Evolutionary conservation across 306 rosid genomes (phyloP).

Genomic region (Sindora glabra): DNA sequence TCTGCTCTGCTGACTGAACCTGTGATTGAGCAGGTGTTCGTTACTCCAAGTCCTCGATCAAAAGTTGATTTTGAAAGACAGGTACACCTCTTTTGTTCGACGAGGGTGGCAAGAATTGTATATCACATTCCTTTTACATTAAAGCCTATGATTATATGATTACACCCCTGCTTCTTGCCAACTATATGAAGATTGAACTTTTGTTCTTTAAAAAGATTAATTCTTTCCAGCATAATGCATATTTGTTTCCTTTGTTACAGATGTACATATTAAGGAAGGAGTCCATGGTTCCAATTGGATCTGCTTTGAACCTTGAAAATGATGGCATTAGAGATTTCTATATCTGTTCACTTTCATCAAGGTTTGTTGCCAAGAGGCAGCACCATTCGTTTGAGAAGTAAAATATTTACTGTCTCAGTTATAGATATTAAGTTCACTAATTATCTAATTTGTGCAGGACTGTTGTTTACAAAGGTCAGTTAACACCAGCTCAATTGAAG

Average conservation of each 20-base stretch:
- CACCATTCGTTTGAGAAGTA: background rate
- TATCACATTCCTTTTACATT: background rate
- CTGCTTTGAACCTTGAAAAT: constrained; percentile 63
- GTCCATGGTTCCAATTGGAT: constrained; percentile 59
- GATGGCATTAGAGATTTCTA: constrained; percentile 88
- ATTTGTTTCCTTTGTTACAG: constrained; percentile 32
- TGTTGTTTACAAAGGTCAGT: constrained; percentile 92
- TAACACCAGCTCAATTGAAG: constrained; percentile 84
- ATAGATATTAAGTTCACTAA: too few species aligned
- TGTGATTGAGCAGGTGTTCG: constrained; percentile 82
- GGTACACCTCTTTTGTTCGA: constrained; percentile 32
- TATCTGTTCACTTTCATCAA: constrained; percentile 94
- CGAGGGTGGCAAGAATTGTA: background rate
- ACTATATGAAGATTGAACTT: background rate
- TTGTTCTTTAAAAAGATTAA: too few species aligned
- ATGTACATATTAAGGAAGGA: constrained; percentile 86
- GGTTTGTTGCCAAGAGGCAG: constrained; percentile 37
- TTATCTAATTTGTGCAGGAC: constrained; percentile 51
- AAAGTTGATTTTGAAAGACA: constrained; percentile 79
- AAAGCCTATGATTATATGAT: background rate
- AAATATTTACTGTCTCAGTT: constrained; percentile 5
- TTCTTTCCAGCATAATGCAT: background rate
- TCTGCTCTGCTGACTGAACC: constrained; percentile 86
- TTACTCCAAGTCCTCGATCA: constrained; percentile 54
- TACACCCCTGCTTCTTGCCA: background rate